phyloP scores from a whole-genome alignment of 768 basidiomycete genomes.

The Rickenella mellea region DNA sequence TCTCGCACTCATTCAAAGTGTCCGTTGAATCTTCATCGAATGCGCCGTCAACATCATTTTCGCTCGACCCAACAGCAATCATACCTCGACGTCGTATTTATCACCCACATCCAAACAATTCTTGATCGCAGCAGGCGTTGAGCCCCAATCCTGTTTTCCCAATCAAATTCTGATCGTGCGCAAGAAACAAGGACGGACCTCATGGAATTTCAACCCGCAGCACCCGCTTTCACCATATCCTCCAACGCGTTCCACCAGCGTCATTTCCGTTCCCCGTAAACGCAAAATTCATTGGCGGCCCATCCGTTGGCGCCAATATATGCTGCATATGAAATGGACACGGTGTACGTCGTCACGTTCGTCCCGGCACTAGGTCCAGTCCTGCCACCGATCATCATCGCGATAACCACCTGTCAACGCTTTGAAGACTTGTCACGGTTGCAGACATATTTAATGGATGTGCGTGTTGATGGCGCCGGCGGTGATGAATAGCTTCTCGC shows the following conservation, averaged over 20 bases:
- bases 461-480: conserved; percentile 91
- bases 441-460: conserved; percentile 92
- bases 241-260: conserved; percentile 61
- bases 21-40: conserved; percentile 94
- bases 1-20: conserved; percentile 93
- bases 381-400: conserved; percentile 93
- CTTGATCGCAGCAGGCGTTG: conserved; percentile 74
- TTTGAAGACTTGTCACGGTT: conserved; percentile 83
- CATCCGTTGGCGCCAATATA: conserved; percentile 90
- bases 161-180: neutral
- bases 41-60: neutral
- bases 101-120: conserved; percentile 77
- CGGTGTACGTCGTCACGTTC: conserved; percentile 85
- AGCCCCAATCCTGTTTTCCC: conserved; percentile 71
- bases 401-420: conserved; percentile 73
- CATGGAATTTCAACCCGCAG: conserved; percentile 91
- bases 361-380: conserved; percentile 89
- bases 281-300: conserved; percentile 82
- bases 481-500: conserved; percentile 89
- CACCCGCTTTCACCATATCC: conserved; percentile 78
- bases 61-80: conserved; percentile 6
- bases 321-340: conserved; percentile 81
- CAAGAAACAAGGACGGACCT: conserved; percentile 23
- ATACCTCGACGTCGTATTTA: conserved; percentile 87
- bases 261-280: conserved; percentile 99